Conservation (phyloP, 768 basidiomycete species). For the Phaeotremella skinneri region DNA sequence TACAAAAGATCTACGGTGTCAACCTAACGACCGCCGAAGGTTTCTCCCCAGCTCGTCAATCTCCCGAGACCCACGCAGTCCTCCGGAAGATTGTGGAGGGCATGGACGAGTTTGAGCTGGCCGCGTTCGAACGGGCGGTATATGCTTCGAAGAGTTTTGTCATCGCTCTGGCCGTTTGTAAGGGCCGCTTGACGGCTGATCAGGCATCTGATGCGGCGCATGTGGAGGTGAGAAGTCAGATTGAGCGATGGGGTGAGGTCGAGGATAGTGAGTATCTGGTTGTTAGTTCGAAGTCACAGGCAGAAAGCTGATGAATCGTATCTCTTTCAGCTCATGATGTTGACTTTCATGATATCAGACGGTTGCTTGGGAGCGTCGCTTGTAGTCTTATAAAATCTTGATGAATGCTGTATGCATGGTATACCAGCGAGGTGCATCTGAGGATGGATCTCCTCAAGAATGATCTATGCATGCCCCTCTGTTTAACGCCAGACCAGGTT, state of each 20-base stretch:
- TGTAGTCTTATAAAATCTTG: conserved; percentile 56
- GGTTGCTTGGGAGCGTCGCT: conserved; percentile 77
- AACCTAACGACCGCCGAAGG: conserved; percentile 70
- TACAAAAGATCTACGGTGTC: conserved; percentile 63
- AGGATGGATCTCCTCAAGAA: too few species aligned
- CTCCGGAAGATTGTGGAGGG: conserved; percentile 61
- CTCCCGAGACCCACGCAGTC: conserved; percentile 64
- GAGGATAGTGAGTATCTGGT: conserved; percentile 78
- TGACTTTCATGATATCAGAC: conserved; percentile 87
- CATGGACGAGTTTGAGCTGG: conserved; percentile 78
- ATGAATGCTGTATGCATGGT: neutral
- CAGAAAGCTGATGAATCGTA: neutral
- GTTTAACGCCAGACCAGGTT: too few species aligned
- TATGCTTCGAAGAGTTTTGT: conserved; percentile 88
- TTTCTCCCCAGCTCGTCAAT: conserved; percentile 68
- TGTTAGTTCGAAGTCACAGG: neutral
- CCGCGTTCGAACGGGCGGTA: conserved; percentile 87
- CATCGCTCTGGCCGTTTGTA: conserved; percentile 78
- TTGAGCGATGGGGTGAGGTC: conserved; percentile 98
- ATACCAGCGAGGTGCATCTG: too few species aligned
- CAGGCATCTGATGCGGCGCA: conserved; percentile 79
- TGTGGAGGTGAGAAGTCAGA: conserved; percentile 93
- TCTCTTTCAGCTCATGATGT: conserved; percentile 81
- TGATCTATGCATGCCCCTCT: too few species aligned
- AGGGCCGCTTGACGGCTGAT: conserved; percentile 72